Conservation (phyloP, 345 rosid genomes). For the Lepidium didymum region DNA sequence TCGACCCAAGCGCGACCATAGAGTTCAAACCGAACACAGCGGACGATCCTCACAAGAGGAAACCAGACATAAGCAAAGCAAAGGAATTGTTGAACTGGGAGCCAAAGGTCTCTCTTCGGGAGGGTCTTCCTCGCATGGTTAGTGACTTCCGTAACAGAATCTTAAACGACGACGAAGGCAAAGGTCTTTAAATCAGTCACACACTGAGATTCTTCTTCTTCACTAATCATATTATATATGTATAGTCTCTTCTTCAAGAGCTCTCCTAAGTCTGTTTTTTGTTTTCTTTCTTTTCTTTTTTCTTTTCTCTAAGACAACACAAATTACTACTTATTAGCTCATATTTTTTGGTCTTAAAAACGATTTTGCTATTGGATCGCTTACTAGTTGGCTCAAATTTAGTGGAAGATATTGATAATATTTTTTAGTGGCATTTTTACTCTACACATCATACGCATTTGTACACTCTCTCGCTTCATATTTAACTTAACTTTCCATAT, state of each 20-base stretch:
- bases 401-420: neutral
- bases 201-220: neutral
- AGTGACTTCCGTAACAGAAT: constrained; percentile 80
- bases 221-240: constrained; percentile 5
- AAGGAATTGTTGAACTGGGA: constrained; percentile 91
- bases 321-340: neutral
- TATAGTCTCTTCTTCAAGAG: constrained; percentile 28
- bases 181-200: constrained; percentile 36
- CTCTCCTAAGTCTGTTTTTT: constrained; percentile 4
- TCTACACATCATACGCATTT: neutral
- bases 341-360: neutral
- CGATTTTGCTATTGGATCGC: neutral
- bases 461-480: neutral
- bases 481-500: neutral
- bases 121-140: constrained; percentile 93
- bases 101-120: constrained; percentile 71
- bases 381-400: neutral
- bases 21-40: constrained; percentile 88
- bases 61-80: constrained; percentile 91
- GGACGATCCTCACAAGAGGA: constrained; percentile 94
- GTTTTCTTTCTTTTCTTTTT: neutral
- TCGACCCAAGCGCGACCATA: constrained; percentile 88
- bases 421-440: neutral
- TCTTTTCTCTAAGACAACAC: neutral
- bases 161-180: constrained; percentile 79